These are phyloP conservation scores for Corchorus capsularis DNA, from an alignment of 345 rosid species.

Conservation along the genomic window DNA sequence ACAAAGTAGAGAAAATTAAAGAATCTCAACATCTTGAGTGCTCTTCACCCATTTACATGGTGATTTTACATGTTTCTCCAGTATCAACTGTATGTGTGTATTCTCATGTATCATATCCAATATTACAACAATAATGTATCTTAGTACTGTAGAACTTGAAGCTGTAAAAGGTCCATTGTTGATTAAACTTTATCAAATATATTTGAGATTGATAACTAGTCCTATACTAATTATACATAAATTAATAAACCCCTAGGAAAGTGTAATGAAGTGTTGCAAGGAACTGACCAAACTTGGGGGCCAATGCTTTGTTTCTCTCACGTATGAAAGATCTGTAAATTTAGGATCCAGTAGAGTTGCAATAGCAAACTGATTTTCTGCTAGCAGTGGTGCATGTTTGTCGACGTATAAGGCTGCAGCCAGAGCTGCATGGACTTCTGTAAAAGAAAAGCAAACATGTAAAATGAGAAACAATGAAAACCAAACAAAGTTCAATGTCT, in stretches of 20 bases:
- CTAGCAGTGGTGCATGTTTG: slow-evolving; percentile 59
- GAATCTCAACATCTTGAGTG: neutral
- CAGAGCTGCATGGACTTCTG: slow-evolving; percentile 69
- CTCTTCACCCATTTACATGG: neutral
- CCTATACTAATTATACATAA: neutral
- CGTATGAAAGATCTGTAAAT: slow-evolving; percentile 54
- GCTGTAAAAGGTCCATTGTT: neutral
- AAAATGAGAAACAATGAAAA: neutral
- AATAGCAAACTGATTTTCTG: slow-evolving; percentile 61
- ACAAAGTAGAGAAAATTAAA: neutral
- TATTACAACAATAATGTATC: neutral
- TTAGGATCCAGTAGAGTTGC: slow-evolving; percentile 65
- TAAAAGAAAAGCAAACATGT: neutral
- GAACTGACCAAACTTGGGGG: slow-evolving; percentile 71
- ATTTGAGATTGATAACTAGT: neutral
- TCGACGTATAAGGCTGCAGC: slow-evolving; percentile 61
- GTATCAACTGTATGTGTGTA: neutral
- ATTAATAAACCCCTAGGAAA: slow-evolving; percentile 30
- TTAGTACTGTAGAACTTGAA: neutral
- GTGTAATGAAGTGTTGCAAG: slow-evolving; percentile 56
- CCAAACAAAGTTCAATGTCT: neutral
- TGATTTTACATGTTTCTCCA: neutral
- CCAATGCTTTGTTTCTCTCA: slow-evolving; percentile 62
- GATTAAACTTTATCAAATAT: neutral
- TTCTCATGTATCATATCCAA: neutral